phyloP scores from a whole-genome alignment of 345 rosid species.

The Iberis pinnata region DNA sequence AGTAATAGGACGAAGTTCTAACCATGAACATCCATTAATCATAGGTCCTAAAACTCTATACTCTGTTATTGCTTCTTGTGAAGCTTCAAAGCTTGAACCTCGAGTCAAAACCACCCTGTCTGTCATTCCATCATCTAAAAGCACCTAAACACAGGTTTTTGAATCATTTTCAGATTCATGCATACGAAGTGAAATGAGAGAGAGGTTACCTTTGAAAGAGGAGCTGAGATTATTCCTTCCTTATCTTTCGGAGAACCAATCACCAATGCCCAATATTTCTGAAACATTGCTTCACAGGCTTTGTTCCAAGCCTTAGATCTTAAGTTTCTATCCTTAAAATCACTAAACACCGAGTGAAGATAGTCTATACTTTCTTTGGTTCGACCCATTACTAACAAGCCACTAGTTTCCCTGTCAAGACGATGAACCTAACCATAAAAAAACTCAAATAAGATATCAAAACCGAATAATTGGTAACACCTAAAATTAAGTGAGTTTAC shows the following conservation, averaged over 20 bases:
- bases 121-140: slow-evolving; percentile 84
- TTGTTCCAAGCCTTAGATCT: slow-evolving; percentile 67
- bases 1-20: slow-evolving; percentile 71
- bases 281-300: slow-evolving; percentile 65
- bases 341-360: slow-evolving; percentile 69
- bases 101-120: slow-evolving; percentile 74
- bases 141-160: slow-evolving; percentile 38
- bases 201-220: slow-evolving; percentile 74
- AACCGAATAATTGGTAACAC: not conserved
- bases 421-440: slow-evolving; percentile 63
- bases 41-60: slow-evolving; percentile 80
- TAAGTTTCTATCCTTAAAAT: slow-evolving; percentile 41
- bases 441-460: slow-evolving; percentile 3
- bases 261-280: slow-evolving; percentile 82
- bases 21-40: slow-evolving; percentile 89
- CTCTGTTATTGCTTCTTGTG: slow-evolving; percentile 75
- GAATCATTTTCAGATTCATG: slow-evolving; percentile 6
- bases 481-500: slow-evolving; percentile 31
- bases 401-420: slow-evolving; percentile 87
- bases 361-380: slow-evolving; percentile 57
- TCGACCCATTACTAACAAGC: slow-evolving; percentile 76
- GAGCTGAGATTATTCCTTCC: slow-evolving; percentile 69
- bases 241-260: slow-evolving; percentile 80
- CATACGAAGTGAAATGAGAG: slow-evolving; percentile 4
- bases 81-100: slow-evolving; percentile 59